Evolutionary conservation across 192 early-diverging fungal species (phyloP), one percentile per base, ranked within the genome.

Genomic region (Backusella parvicylindrica): DNA sequence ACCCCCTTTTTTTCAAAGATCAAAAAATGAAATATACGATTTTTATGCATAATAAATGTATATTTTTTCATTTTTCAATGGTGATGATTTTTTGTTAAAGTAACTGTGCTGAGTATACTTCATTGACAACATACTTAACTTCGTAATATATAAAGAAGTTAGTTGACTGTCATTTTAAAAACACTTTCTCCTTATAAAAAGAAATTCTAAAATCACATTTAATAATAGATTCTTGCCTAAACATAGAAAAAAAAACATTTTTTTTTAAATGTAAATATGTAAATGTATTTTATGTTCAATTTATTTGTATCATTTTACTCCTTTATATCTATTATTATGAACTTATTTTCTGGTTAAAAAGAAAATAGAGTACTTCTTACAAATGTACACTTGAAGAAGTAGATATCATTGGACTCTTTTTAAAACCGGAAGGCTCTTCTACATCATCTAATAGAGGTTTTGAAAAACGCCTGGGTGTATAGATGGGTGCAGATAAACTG

Each of bases 361-460:
- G 8, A 35, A 9, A 36, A 36, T 7, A 6, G 15, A 33, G 9
- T 65, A 15, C 64, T 65, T 32, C 21, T 36, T 67, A 68, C 66
- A 68, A 37, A 68, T 36, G 66, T 38, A 68, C 35, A 68, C 66
- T 68, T 23, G 66, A 68, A 68, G 66, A 68, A 36, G 66, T 68
- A 21, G 66, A 68, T 37, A 68, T 36, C 32, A 68, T 36, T 38
- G 66, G 66, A 37, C 66, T 68, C 66, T 68, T 68, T 68, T 36
- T 33, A 68, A 68, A 36, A 12, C 32, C 36, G n/a, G 66, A 36
- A 38, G 66, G 36, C 21, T 68, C 66, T 68, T 68, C 66, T 38
- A 68, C 66, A 36, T 68, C 66, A 68, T 68, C 66, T 68, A 68
- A 38, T 43, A 70, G 8, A 30, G 68, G 68, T 16, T 41, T 38